phyloP scores from a whole-genome alignment of 2,329 filamentous ascomycete species.

The Colletotrichum coccodes region DNA sequence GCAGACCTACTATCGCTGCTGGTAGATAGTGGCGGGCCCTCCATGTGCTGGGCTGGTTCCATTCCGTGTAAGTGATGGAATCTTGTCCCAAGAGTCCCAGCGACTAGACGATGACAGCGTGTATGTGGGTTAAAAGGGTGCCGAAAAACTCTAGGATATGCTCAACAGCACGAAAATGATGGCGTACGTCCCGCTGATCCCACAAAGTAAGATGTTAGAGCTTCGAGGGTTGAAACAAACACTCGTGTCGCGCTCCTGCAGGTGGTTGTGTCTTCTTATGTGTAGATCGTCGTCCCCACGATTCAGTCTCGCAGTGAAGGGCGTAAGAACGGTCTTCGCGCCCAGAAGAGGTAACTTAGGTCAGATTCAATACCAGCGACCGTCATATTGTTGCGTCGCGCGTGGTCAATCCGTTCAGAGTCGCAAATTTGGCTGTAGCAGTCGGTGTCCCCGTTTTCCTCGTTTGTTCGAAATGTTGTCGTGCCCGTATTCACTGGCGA shows the following conservation, averaged over 20 bases:
- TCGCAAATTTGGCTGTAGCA: constrained; percentile 8
- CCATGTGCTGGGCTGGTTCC: constrained; percentile 29
- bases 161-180: neutral
- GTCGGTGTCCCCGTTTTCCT: constrained; percentile 22
- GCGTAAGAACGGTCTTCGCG: neutral
- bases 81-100: neutral
- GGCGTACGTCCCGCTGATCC: constrained; percentile 22
- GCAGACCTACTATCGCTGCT: neutral
- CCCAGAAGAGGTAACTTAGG: neutral
- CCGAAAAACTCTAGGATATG: neutral
- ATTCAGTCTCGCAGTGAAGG: constrained; percentile 16
- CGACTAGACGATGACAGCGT: constrained; percentile 3
- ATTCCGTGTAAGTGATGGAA: constrained; percentile 11
- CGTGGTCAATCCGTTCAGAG: constrained; percentile 22
- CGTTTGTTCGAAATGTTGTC: constrained; percentile 4
- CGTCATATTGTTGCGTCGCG: constrained; percentile 25
- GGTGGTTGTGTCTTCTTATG: constrained; percentile 5
- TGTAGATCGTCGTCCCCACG: constrained; percentile 21
- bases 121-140: neutral
- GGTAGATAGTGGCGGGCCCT: constrained; percentile 17
- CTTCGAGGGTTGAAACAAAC: constrained; percentile 26
- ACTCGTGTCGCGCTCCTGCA: constrained; percentile 19
- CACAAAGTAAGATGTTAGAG: constrained; percentile 24
- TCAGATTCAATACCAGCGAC: constrained; percentile 8
- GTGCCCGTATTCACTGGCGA: constrained; percentile 10